Base-by-base conservation (phyloP, 208 protist genomes). In the Blastocrithidia nonstop region DNA sequence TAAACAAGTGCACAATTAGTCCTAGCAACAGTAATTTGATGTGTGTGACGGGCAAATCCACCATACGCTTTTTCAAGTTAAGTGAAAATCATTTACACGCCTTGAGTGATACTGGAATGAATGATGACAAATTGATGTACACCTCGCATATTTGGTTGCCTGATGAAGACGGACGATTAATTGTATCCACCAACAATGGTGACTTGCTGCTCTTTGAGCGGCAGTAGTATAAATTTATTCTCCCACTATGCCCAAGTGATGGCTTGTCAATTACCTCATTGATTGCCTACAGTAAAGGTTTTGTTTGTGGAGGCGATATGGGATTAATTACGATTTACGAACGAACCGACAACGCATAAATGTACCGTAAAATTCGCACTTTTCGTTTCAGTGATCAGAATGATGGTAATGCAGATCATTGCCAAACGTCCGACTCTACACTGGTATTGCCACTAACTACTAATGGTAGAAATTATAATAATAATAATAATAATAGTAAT, bases 251-350 rank as follows among this genome's bases (percentile, higher is more conserved):
- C 3, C 87, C 85, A 15, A 85, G 75, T 5, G 88, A 95, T 52
- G 84, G 81, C 6, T 60, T 94, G 38, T 71, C 79, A n/a, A 94
- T 96, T 55, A 85, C 74, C 27, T 52, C 75, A 3, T 57, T 96
- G 19, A 60, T 76, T 28, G 48, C 66, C n/a, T 93, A 90, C 62
- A 80, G 61, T 21, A 96, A 96, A 47, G 95, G 95, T 15, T 97
- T 98, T 50, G 83, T 96, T 17, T 95, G 88, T 43, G 93, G 88
- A 4, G 78, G 88, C 9, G 91, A 96, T 47, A 85, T 90, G 66
- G 92, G 95, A n/a, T 55, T 93, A 31, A 80, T 97, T 47, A 80
- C 69, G 22, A 84, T 96, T 23, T 97, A 93, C 61, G 93, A 97
- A 62, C 66, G 71, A 13, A 79, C 71, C 15, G 83, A 95, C 50